These are phyloP conservation scores for Nidula niveotomentosa DNA, from an alignment of 1,284 basidiomycete species.

Conservation along the genomic window DNA sequence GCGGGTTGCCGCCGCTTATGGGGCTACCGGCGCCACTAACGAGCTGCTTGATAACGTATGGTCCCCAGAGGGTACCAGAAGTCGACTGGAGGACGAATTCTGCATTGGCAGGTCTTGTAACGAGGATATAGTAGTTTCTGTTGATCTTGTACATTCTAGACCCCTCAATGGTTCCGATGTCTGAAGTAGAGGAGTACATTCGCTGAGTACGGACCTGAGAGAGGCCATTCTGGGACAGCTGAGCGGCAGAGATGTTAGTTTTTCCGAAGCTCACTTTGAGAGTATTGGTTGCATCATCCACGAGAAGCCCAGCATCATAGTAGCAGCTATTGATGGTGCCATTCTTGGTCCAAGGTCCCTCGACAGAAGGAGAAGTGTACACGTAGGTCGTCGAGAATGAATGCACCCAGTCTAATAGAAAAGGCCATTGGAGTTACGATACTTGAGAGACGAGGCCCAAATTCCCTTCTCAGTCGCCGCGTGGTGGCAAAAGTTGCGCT, in stretches of 20 bases:
- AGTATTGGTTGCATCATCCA: neutral
- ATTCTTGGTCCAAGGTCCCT: neutral
- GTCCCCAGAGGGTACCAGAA: neutral
- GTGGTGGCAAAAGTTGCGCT: too few relatives aligned
- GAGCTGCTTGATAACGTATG: neutral
- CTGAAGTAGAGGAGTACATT: neutral
- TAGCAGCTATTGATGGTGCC: neutral
- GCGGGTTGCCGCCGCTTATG: neutral
- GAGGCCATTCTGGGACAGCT: neutral
- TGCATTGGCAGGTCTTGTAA: neutral
- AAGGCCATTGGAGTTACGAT: neutral
- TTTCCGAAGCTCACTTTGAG: neutral
- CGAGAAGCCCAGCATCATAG: neutral
- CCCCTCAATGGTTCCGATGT: neutral
- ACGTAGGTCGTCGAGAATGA: neutral
- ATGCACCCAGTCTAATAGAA: neutral
- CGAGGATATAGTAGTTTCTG: neutral
- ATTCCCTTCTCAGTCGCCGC: neutral
- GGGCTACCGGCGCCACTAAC: neutral
- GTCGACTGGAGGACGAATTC: neutral
- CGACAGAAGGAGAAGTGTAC: neutral
- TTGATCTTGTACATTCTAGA: neutral
- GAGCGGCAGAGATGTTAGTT: neutral
- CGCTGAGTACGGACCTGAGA: neutral
- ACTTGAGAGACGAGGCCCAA: neutral